These are phyloP conservation scores for Sclerospora graminicola DNA, from an alignment of 352 stramenopile species.

Conservation along the genomic window DNA sequence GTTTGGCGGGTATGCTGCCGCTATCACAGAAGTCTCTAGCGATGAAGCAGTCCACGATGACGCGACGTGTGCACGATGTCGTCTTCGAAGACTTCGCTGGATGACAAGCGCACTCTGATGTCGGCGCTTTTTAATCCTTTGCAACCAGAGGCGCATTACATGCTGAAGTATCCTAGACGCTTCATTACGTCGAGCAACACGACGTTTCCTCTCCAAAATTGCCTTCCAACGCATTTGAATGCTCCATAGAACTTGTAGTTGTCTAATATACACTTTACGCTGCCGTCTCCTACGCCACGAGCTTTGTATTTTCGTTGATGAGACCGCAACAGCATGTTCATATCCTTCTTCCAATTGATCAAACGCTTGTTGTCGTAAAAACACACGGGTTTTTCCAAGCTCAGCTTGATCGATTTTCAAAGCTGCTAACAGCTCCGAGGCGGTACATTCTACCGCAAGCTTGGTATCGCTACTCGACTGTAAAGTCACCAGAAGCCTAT, in stretches of 20 bases:
- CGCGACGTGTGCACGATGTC: conserved; percentile 11
- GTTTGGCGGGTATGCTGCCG: background rate
- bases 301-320: conserved; percentile 34
- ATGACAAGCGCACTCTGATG: conserved; percentile 19
- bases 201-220: conserved; percentile 32
- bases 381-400: conserved; percentile 58
- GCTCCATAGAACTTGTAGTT: conserved; percentile 25
- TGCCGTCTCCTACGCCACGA: conserved; percentile 31
- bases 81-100: conserved; percentile 22
- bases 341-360: conserved; percentile 47
- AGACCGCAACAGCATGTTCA: conserved; percentile 21
- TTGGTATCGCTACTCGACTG: conserved; percentile 1
- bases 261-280: conserved; percentile 19
- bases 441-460: conserved; percentile 6
- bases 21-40: conserved; percentile 6
- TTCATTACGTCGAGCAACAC: conserved; percentile 18
- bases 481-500: conserved; percentile 16
- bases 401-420: conserved; percentile 37
- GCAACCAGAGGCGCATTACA: conserved; percentile 23
- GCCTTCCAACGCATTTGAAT: conserved; percentile 52
- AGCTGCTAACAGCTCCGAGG: conserved; percentile 22
- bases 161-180: conserved; percentile 30
- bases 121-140: conserved; percentile 8
- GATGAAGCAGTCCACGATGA: conserved; percentile 3
- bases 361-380: conserved; percentile 52